Conservation (phyloP, 2,329 filamentous ascomycete genomes). For the Orbilia javanica region DNA sequence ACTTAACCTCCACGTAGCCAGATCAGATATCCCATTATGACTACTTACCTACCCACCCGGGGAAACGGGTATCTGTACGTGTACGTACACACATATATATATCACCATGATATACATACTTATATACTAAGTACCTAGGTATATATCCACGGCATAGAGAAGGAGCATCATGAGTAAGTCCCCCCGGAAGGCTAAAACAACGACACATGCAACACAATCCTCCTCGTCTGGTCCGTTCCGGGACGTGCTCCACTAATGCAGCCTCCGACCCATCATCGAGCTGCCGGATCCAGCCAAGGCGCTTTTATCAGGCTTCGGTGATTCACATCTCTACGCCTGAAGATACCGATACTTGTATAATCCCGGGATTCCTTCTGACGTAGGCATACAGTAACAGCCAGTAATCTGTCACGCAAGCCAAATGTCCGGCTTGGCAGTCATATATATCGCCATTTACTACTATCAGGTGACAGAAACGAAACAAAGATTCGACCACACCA, state of each 20-base stretch:
- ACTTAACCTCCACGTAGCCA: slow-evolving; percentile 57
- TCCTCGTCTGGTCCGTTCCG: neutral
- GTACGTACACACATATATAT: too few relatives aligned
- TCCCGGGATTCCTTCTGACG: neutral
- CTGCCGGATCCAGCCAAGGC: slow-evolving; percentile 1
- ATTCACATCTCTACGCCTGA: neutral
- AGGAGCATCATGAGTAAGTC: neutral
- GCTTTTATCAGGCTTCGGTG: neutral
- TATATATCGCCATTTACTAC: too few relatives aligned
- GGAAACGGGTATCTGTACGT: too few relatives aligned
- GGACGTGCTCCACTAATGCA: too few relatives aligned
- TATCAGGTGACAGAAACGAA: too few relatives aligned
- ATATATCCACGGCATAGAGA: neutral
- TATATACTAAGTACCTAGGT: neutral
- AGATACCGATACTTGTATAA: neutral
- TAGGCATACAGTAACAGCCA: neutral
- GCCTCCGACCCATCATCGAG: neutral
- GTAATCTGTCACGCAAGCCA: neutral
- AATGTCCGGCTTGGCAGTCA: neutral
- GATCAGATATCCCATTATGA: neutral
- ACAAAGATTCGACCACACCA: too few relatives aligned
- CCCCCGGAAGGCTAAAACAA: slow-evolving; percentile 21
- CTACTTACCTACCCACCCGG: neutral
- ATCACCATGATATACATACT: too few relatives aligned
- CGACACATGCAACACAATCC: slow-evolving; percentile 21